Evolutionary conservation across 169 alveolate genomes (phyloP).

Genomic region (Eimeria brunetti): DNA sequence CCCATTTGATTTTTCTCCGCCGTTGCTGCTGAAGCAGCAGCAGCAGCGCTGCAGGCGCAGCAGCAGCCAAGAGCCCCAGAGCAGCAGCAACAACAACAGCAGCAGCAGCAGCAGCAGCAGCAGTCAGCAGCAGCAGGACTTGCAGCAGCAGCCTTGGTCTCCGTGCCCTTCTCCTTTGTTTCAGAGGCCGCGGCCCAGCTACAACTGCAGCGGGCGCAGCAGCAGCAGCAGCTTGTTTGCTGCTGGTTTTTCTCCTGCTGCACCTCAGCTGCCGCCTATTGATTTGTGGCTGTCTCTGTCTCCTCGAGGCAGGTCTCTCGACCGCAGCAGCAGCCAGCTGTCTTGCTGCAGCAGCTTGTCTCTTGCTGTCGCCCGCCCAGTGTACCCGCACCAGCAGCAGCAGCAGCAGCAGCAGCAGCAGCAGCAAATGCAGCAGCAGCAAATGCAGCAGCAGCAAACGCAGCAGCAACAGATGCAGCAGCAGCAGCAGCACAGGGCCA

Average conservation of each 20-base stretch:
- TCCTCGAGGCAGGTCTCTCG: constrained; percentile 9
- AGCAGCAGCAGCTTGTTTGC: constrained; percentile 66
- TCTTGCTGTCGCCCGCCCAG: constrained; percentile 29
- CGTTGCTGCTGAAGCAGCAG: constrained; percentile 65
- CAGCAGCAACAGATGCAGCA: constrained; percentile 41
- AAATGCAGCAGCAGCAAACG: no score
- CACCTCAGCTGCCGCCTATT: constrained; percentile 35
- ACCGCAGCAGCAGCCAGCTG: constrained; percentile 66
- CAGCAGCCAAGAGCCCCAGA: constrained; percentile 9
- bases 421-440: no score
- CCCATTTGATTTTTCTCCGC: constrained; percentile 46
- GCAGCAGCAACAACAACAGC: constrained; percentile 26
- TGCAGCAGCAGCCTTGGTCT: constrained; percentile 17
- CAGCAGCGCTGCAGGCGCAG: constrained; percentile 50
- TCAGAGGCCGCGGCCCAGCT: constrained; percentile 50
- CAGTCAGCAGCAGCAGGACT: constrained; percentile 47
- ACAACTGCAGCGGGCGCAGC: constrained; percentile 63
- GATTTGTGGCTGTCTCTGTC: constrained; percentile 13
- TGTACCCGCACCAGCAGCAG: constrained; percentile 25
- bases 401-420: no score
- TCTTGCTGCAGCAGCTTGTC: constrained; percentile 62
- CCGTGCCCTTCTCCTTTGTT: constrained; percentile 38
- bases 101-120: constrained; percentile 11
- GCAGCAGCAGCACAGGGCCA: constrained; percentile 48
- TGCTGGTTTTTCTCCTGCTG: constrained; percentile 63